Evolutionary conservation across 495 filamentous ascomycete species (phyloP), one percentile per base, ranked within the genome.

Genomic region (Hypoxylon rickii): DNA sequence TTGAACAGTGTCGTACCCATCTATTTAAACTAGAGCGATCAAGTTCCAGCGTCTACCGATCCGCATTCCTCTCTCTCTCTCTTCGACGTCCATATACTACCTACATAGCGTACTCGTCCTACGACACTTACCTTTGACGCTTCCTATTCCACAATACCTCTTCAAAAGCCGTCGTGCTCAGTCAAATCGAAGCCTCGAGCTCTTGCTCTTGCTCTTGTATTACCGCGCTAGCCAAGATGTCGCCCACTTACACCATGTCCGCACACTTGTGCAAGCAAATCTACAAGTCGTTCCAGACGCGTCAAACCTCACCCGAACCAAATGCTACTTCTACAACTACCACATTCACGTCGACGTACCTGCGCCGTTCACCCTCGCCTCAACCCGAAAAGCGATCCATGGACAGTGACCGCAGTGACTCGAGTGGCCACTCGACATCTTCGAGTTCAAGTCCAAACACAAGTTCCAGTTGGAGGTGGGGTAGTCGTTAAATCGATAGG

Each of bases 251-350:
- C 66, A 79, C 77, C 43, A 79, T 79, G 75, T 75, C 76, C 5
- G 76, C 76, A 64, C 77, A 79, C 49, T 61, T 79, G 63, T 79
- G 76, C 74, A 77, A 74, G 64, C 65, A 79, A 54, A 79, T 79
- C 63, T 73, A 71, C 69, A 66, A 71, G 26, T 78, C 77, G 3
- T 78, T 74, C 71, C 74, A 75, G 44, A 68, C 69, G 26, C 61
- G 67, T 29, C 65, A 72, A 45, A 62, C 67, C 3, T 70, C 73
- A 2, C 63, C 73, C 21, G 70, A 73, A 24, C 61, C 61, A 1
- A 43, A 36, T 26, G 24, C 26, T 37, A 67, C 37, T 53, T 50
- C 70, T 32, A 48, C 62, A 34, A 41, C 44, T 44, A 44, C 53
- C 13, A 46, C 64, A 11, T 61, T 53, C 46, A 32, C 38, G 5